Conservation (phyloP, 1,139 yeast genomes). For the Petasospora rhodanensis region DNA sequence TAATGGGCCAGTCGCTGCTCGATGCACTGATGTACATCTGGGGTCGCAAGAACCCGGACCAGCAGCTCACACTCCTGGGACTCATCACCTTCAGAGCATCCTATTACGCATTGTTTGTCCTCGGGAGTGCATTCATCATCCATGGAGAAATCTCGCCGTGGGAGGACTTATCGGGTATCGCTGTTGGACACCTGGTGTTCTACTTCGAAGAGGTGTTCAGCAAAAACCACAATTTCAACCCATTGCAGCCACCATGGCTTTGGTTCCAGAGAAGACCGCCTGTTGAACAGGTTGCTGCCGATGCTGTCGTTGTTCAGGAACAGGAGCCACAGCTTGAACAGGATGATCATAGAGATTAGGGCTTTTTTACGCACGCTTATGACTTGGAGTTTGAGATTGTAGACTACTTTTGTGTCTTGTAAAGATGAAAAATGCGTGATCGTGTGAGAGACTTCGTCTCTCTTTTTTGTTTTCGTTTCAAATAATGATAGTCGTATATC, state of each 20-base stretch:
- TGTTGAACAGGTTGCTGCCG: no score
- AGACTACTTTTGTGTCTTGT: no score
- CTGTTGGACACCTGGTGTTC: slow-evolving; percentile 21
- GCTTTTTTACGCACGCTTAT: no score
- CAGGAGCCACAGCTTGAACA: no score
- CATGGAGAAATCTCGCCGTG: neutral
- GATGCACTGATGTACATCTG: slow-evolving; percentile 19
- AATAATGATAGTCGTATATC: no score
- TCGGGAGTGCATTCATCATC: slow-evolving; percentile 3
- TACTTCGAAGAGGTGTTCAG: slow-evolving; percentile 21
- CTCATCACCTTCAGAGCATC: slow-evolving; percentile 9
- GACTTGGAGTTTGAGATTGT: no score
- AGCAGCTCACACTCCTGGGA: slow-evolving; percentile 12
- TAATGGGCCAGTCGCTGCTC: slow-evolving; percentile 11
- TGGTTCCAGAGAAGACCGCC: no score
- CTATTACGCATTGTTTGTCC: slow-evolving; percentile 3
- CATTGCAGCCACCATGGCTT: slow-evolving; percentile 23
- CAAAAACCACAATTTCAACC: slow-evolving; percentile 18
- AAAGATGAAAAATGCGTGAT: no score
- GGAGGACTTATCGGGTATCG: slow-evolving; percentile 4
- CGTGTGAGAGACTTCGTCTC: no score
- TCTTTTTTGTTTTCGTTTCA: no score
- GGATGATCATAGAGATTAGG: no score
- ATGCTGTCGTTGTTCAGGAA: no score
- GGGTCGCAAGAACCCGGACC: slow-evolving; percentile 20